Conservation (phyloP, 192 early-diverging fungal genomes). For the Funneliformis geosporum region DNA sequence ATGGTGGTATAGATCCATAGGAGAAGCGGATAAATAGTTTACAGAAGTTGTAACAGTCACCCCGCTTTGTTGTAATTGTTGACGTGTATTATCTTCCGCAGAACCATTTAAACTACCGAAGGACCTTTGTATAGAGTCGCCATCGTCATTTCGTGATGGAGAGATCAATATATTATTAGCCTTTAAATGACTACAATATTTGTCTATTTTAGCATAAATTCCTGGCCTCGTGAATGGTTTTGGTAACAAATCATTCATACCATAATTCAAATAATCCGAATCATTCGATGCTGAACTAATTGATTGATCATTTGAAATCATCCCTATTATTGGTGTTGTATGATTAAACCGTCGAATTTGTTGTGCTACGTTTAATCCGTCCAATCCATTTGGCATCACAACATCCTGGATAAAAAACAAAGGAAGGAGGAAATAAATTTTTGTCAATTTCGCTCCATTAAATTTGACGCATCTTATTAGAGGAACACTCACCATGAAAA, state of each 20-base stretch:
- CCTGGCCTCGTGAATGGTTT: slow-evolving; percentile 63
- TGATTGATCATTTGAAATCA: slow-evolving; percentile 50
- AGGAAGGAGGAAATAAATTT: no score
- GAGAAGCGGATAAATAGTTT: background rate
- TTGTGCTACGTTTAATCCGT: slow-evolving; percentile 65
- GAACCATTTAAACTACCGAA: no score
- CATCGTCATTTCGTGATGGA: background rate
- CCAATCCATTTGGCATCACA: slow-evolving; percentile 66
- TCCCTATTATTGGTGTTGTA: slow-evolving; percentile 68
- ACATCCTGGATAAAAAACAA: slow-evolving; percentile 53
- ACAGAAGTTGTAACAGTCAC: background rate
- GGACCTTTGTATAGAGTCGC: background rate
- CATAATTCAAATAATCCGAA: slow-evolving; percentile 59
- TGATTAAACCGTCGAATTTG: slow-evolving; percentile 72
- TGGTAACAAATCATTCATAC: slow-evolving; percentile 71
- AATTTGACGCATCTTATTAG: background rate
- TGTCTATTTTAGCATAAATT: slow-evolving; percentile 54
- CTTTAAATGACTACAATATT: slow-evolving; percentile 52
- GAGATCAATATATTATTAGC: background rate
- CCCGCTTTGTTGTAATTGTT: background rate
- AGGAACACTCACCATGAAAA: slow-evolving; percentile 58
- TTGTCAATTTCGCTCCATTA: no score
- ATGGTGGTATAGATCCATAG: background rate
- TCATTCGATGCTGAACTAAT: slow-evolving; percentile 60
- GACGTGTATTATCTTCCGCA: background rate